Evolutionary conservation across 805 yeast genomes (phyloP).

Genomic region (Yarrowia sp.): DNA sequence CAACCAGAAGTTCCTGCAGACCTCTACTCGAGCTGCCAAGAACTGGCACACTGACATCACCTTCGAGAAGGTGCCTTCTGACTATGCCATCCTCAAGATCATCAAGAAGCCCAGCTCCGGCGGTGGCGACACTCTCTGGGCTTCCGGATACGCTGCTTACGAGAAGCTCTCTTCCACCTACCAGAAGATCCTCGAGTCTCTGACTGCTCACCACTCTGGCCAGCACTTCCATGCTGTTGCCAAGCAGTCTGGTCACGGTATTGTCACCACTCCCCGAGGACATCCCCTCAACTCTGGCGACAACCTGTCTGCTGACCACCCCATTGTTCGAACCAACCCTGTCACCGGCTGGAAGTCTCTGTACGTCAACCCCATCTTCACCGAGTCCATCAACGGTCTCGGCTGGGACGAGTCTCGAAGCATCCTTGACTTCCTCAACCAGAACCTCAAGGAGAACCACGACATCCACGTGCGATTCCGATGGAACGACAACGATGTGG

Average conservation of each 20-base stretch:
- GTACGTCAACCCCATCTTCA: slow-evolving; percentile 56
- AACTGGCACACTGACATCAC: slow-evolving; percentile 76
- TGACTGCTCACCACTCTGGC: slow-evolving; percentile 69
- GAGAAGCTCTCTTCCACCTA: slow-evolving; percentile 51
- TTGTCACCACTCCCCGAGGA: slow-evolving; percentile 50
- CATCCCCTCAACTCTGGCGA: slow-evolving; percentile 46
- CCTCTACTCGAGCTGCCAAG: slow-evolving; percentile 34
- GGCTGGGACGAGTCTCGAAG: slow-evolving; percentile 68
- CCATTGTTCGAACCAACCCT: slow-evolving; percentile 61
- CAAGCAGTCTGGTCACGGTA: slow-evolving; percentile 39
- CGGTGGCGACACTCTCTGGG: slow-evolving; percentile 59
- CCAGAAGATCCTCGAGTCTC: slow-evolving; percentile 49
- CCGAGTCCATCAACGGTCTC: slow-evolving; percentile 66
- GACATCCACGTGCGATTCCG: slow-evolving; percentile 53
- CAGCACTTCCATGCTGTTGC: slow-evolving; percentile 29
- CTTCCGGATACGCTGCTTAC: slow-evolving; percentile 54
- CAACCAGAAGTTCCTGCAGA: slow-evolving; percentile 28
- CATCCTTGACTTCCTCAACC: slow-evolving; percentile 55
- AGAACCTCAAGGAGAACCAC: slow-evolving; percentile 35
- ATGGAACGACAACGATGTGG: slow-evolving; percentile 53
- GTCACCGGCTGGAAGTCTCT: slow-evolving; percentile 62
- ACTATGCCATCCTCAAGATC: slow-evolving; percentile 63
- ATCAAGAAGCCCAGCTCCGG: slow-evolving; percentile 53
- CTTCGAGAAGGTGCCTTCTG: slow-evolving; percentile 73
- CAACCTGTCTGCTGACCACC: slow-evolving; percentile 45